Evolutionary conservation across 108 stramenopile species (phyloP), one percentile per base, ranked within the genome.

Genomic region (Asterionellopsis glacialis): DNA sequence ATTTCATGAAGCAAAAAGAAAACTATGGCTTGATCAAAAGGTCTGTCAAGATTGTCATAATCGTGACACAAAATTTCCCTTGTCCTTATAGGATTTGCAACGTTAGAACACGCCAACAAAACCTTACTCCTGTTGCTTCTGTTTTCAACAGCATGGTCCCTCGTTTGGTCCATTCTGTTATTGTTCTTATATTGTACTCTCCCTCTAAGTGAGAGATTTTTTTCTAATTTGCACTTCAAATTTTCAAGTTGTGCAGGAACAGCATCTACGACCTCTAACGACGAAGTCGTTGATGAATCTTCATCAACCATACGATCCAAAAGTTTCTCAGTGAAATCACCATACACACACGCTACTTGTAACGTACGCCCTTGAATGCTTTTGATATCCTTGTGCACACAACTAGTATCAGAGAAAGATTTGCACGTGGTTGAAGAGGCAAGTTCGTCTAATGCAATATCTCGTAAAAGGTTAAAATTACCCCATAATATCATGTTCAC

Each of bases 1-100:
- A 26, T 54, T 54, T 54, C 52, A 22, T 54, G 52, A n/a, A 54
- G 25, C 4, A 54, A 22, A 26, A 54, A 54, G 52, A 54, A 54
- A n/a, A 11, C 15, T 15, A 54, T 15, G 5, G 22, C 52, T 54
- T 54, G 52, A 27, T 54, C 52, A 22, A 54, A 54, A n/a, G n/a
- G n/a, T n/a, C n/a, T n/a, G n/a, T n/a, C n/a, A n/a, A n/a, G n/a
- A n/a, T n/a, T n/a, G n/a, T n/a, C n/a, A n/a, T n/a, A n/a, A n/a
- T n/a, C n/a, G n/a, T n/a, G n/a, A n/a, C n/a, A n/a, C n/a, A n/a
- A n/a, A n/a, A n/a, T 33, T 33, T 33, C 33, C 33, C 33, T 7
- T 5, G 33, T 33, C 2, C 5, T 33, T 7, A 7, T 33, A 33
- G 22, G 52, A 26, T 54, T 22, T n/a, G 21, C 26, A 2, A 22